Conservation (phyloP, 2,329 filamentous ascomycete species). For the Paecilomyces fulvus region DNA sequence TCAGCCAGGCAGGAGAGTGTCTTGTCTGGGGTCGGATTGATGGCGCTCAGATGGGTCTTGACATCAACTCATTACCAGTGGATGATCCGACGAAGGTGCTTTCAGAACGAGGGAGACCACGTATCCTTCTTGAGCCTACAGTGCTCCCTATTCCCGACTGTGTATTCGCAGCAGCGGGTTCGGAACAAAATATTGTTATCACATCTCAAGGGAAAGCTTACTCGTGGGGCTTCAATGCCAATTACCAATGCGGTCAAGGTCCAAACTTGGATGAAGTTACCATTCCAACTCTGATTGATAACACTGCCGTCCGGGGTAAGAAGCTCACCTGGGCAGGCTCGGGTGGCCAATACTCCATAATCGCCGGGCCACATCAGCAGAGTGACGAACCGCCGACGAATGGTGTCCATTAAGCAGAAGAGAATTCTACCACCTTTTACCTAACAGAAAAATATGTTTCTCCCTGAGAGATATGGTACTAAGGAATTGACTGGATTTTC, state of each 20-base stretch:
- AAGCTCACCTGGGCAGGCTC: conserved; percentile 10
- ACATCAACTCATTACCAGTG: neutral
- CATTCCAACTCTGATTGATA: conserved; percentile 6
- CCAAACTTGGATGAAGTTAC: conserved; percentile 4
- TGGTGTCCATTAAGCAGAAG: neutral
- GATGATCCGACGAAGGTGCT: conserved; percentile 3
- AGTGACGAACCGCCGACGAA: neutral
- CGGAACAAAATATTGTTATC: conserved; percentile 8
- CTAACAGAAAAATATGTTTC: neutral
- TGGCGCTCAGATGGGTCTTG: conserved; percentile 35
- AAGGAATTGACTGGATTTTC: neutral
- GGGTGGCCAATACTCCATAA: conserved; percentile 5
- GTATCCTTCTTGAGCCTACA: conserved; percentile 6
- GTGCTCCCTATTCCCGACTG: neutral
- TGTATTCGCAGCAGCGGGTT: conserved; percentile 6
- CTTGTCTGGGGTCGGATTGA: conserved; percentile 55
- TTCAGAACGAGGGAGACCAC: conserved; percentile 4
- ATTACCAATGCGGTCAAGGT: conserved; percentile 8
- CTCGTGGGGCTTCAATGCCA: conserved; percentile 9
- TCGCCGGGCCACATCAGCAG: neutral
- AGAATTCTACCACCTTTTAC: too few species aligned
- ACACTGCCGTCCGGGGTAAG: conserved; percentile 6
- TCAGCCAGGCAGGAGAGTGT: conserved; percentile 49
- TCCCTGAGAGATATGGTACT: neutral
- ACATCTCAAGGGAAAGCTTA: conserved; percentile 9